Conservation (phyloP, 2,329 filamentous ascomycete genomes). For the Claviceps sorghi region DNA sequence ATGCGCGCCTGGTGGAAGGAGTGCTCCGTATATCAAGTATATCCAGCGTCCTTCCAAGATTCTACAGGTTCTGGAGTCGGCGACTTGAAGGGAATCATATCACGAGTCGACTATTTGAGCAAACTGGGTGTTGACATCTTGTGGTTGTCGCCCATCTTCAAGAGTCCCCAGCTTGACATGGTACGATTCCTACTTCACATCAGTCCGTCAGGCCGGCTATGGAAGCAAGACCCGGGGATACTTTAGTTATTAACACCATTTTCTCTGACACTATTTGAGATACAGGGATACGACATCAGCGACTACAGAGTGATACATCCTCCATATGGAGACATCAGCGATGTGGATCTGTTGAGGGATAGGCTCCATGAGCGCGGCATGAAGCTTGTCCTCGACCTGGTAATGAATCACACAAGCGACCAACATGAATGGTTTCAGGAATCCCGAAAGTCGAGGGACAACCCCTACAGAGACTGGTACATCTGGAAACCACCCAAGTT, state of each 20-base stretch:
- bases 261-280: neutral
- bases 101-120: constrained; percentile 39
- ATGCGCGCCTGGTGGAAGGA: constrained; percentile 43
- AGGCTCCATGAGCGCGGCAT: constrained; percentile 48
- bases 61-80: constrained; percentile 40
- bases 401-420: constrained; percentile 55
- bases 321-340: constrained; percentile 50
- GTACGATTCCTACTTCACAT: constrained; percentile 11
- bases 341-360: constrained; percentile 49
- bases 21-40: constrained; percentile 45
- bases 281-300: constrained; percentile 51
- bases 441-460: constrained; percentile 37
- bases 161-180: constrained; percentile 50
- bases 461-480: constrained; percentile 45
- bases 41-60: constrained; percentile 47
- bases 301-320: constrained; percentile 54
- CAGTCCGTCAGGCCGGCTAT: too few species aligned
- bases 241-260: neutral
- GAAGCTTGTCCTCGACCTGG: constrained; percentile 57
- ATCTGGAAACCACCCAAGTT: constrained; percentile 48
- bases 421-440: constrained; percentile 45
- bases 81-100: constrained; percentile 43
- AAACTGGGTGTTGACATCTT: constrained; percentile 43
- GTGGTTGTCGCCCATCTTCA: constrained; percentile 36
- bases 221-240: neutral